phyloP scores from a whole-genome alignment of 23 red algal genomes.

The Porphyridium purpureum region DNA sequence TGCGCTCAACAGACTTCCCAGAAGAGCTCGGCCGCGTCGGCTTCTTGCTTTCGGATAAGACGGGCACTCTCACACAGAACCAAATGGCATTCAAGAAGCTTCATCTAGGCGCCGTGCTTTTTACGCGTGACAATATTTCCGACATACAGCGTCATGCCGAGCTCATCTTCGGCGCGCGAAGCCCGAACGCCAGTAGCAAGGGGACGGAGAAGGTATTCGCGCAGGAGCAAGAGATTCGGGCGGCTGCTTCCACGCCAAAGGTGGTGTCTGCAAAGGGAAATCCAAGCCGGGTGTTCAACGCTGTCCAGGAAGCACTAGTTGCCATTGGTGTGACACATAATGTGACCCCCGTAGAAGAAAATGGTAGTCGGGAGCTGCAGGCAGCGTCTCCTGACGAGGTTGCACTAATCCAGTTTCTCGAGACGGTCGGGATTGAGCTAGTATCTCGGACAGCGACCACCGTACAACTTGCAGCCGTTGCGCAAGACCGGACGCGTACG shows the following conservation, averaged over 20 bases:
- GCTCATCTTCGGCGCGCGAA: neutral
- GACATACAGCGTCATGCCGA: slow-evolving; percentile 17
- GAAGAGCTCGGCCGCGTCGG: slow-evolving; percentile 93
- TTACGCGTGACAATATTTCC: slow-evolving; percentile 61
- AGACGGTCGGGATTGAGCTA: slow-evolving; percentile 55
- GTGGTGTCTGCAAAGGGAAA: no score
- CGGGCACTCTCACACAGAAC: slow-evolving; percentile 87
- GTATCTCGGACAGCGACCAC: slow-evolving; percentile 39
- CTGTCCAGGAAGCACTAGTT: slow-evolving; percentile 64
- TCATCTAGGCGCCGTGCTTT: slow-evolving; percentile 75
- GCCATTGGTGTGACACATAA: slow-evolving; percentile 93
- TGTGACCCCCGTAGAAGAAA: slow-evolving; percentile 75
- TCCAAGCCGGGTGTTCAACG: slow-evolving; percentile 10
- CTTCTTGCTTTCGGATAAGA: slow-evolving; percentile 87
- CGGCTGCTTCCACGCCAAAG: neutral
- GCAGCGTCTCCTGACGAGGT: slow-evolving; percentile 73
- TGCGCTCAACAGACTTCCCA: slow-evolving; percentile 76
- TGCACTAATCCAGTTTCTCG: slow-evolving; percentile 69
- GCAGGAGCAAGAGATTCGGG: neutral
- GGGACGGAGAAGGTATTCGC: neutral
- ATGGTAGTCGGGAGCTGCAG: neutral
- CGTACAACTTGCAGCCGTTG: slow-evolving; percentile 32
- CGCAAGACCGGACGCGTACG: slow-evolving; percentile 12
- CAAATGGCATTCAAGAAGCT: slow-evolving; percentile 98
- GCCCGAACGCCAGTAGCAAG: neutral